These are phyloP conservation scores for Candida piceae DNA, from an alignment of 805 yeast genomes.

Conservation along the genomic window DNA sequence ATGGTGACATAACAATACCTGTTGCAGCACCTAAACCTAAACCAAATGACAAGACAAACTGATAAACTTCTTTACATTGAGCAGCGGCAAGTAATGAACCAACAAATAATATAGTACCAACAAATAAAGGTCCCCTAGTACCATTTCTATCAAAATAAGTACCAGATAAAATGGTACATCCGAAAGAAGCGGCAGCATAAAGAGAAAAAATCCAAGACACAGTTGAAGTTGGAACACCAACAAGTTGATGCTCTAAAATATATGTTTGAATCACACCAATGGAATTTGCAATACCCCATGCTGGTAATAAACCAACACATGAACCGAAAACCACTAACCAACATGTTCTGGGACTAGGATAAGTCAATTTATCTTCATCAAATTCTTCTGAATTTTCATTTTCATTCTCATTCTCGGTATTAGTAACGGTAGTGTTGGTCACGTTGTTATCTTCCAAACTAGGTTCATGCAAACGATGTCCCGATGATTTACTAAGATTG, in stretches of 20 bases:
- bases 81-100: slow-evolving; percentile 51
- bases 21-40: slow-evolving; percentile 52
- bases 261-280: slow-evolving; percentile 60
- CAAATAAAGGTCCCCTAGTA: slow-evolving; percentile 37
- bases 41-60: slow-evolving; percentile 57
- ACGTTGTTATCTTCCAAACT: too few relatives aligned
- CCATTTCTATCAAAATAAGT: slow-evolving; percentile 61
- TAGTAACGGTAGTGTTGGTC: too few relatives aligned
- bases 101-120: slow-evolving; percentile 29
- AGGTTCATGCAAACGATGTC: too few relatives aligned
- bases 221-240: slow-evolving; percentile 37
- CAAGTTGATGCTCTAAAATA: slow-evolving; percentile 52
- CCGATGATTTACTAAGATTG: too few relatives aligned
- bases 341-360: not conserved
- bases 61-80: slow-evolving; percentile 46
- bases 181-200: slow-evolving; percentile 33
- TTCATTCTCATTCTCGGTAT: not conserved
- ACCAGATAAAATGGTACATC: slow-evolving; percentile 31
- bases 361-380: not conserved
- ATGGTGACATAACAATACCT: slow-evolving; percentile 55
- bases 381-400: not conserved
- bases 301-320: slow-evolving; percentile 35
- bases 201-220: slow-evolving; percentile 65
- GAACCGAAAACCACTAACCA: slow-evolving; percentile 38
- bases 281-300: slow-evolving; percentile 51